Conservation (phyloP, 2,329 filamentous ascomycete genomes). For the Teratosphaeriaceae sp. region DNA sequence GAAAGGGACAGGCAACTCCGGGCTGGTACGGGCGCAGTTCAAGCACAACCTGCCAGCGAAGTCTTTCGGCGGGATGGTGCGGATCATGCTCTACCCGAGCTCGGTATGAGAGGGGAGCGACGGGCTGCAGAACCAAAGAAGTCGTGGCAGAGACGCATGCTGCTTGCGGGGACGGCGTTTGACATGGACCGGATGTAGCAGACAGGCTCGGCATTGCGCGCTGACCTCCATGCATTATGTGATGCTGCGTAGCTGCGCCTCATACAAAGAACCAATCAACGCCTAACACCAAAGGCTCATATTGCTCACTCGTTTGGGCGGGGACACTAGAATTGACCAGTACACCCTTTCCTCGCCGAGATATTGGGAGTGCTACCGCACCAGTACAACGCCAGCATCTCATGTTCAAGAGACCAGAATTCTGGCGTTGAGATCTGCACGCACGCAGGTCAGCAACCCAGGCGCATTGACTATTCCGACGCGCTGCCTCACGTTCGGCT, state of each 20-base stretch:
- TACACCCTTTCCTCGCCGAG: no score
- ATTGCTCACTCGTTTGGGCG: no score
- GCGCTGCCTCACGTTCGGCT: no score
- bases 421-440: no score
- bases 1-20: conserved; percentile 71
- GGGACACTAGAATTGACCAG: no score
- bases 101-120: conserved; percentile 27
- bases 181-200: neutral
- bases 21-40: conserved; percentile 97
- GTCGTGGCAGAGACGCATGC: neutral
- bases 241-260: conserved; percentile 7
- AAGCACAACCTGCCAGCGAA: conserved; percentile 89
- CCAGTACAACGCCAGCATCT: no score
- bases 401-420: no score
- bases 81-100: conserved; percentile 36
- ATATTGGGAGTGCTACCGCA: no score
- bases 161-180: conserved; percentile 4
- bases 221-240: conserved; percentile 3
- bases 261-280: conserved; percentile 2
- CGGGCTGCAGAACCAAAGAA: neutral
- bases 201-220: conserved; percentile 1
- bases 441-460: no score
- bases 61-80: conserved; percentile 68
- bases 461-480: no score
- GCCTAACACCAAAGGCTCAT: no score